Evolutionary conservation across 148 eudicot species (phyloP).

Genomic region (Pharnaceum exiguum): DNA sequence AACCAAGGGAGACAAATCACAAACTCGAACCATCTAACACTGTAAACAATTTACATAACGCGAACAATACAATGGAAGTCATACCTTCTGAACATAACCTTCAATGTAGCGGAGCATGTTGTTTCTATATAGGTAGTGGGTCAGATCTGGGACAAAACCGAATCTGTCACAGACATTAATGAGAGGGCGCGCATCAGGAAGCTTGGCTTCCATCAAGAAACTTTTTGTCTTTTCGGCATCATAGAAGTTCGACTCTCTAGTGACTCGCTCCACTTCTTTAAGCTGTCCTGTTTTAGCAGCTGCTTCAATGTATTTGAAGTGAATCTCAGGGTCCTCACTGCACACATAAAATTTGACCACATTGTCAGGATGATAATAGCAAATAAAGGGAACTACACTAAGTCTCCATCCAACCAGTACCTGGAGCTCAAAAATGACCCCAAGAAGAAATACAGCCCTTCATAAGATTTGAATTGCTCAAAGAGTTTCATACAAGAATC

Average conservation of each 20-base stretch:
- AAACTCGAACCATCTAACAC: background rate
- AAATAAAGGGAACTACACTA: background rate
- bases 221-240: slow-evolving; percentile 82
- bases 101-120: slow-evolving; percentile 99
- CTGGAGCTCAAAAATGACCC: slow-evolving; percentile 90
- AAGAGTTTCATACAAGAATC: slow-evolving; percentile 80
- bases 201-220: slow-evolving; percentile 89
- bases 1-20: slow-evolving; percentile 1
- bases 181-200: slow-evolving; percentile 89
- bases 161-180: slow-evolving; percentile 88
- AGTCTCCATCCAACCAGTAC: slow-evolving; percentile 27
- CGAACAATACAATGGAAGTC: background rate
- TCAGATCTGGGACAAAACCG: slow-evolving; percentile 85
- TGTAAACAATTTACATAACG: background rate
- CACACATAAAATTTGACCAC: slow-evolving; percentile 1
- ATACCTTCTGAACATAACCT: slow-evolving; percentile 98
- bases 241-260: slow-evolving; percentile 83
- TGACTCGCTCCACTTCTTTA: slow-evolving; percentile 86
- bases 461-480: slow-evolving; percentile 89
- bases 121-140: slow-evolving; percentile 73
- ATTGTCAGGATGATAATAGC: background rate
- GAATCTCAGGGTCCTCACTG: slow-evolving; percentile 92
- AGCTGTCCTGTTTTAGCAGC: slow-evolving; percentile 91
- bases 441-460: slow-evolving; percentile 80
- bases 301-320: slow-evolving; percentile 82